A percentile compares a stretch with the other conserved stretches of the same genome.
These are phyloP conservation scores for Xylaria nigripes DNA, from an alignment of 495 filamentous ascomycete genomes.

Conservation along the genomic window DNA sequence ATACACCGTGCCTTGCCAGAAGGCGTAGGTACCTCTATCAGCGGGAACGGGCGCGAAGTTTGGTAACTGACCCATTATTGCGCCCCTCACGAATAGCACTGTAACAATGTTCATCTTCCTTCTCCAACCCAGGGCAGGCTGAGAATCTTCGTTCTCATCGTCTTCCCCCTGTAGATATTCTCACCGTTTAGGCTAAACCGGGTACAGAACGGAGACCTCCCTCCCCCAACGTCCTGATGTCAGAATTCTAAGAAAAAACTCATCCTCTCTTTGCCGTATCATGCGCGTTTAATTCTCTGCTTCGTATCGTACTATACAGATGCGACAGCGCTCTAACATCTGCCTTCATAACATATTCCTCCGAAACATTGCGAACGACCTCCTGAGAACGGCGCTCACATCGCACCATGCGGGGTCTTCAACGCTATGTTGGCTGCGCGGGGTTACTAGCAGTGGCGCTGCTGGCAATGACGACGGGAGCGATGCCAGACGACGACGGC, in stretches of 20 bases:
- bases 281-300: neutral
- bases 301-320: neutral
- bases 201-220: neutral
- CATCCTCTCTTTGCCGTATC: neutral
- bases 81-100: too few species aligned
- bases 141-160: too few species aligned
- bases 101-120: too few species aligned
- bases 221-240: too few species aligned
- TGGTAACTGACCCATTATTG: too few species aligned
- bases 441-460: constrained; percentile 21
- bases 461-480: constrained; percentile 9
- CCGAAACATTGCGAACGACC: too few species aligned
- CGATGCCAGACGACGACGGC: constrained; percentile 6
- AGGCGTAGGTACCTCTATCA: neutral
- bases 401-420: constrained; percentile 25
- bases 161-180: too few species aligned
- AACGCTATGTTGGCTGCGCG: constrained; percentile 21
- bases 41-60: too few species aligned
- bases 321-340: neutral
- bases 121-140: too few species aligned
- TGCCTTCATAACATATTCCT: neutral
- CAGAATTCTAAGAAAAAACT: neutral
- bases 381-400: neutral
- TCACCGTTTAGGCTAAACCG: neutral
- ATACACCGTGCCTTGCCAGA: too few species aligned